A percentile compares a stretch with the other conserved stretches of the same genome.
These are phyloP conservation scores for Apiospora marii DNA, from an alignment of 2,329 filamentous ascomycete species.

Conservation along the genomic window DNA sequence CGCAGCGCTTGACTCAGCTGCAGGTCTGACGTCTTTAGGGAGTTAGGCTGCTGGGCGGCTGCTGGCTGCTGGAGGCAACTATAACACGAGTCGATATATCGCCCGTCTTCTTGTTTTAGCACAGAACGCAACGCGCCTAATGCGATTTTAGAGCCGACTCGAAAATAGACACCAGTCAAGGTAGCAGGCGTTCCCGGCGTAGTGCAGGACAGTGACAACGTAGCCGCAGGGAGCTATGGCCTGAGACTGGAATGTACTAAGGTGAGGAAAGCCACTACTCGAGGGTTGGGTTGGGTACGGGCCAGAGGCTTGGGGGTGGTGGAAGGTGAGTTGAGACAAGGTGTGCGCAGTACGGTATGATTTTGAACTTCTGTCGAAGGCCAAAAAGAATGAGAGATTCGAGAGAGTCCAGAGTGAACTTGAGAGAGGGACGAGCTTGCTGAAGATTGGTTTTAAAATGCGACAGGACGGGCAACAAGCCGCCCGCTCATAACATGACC, in stretches of 20 bases:
- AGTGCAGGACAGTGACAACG: not conserved
- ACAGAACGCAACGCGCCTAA: constrained; percentile 13
- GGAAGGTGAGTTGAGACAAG: constrained; percentile 8
- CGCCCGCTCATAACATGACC: constrained; percentile 5
- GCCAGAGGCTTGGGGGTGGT: not conserved
- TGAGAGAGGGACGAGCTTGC: constrained; percentile 22
- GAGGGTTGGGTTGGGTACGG: not conserved
- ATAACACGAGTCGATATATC: constrained; percentile 21
- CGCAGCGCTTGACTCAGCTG: constrained; percentile 19
- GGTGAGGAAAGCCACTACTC: constrained; percentile 11
- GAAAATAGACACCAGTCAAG: constrained; percentile 19
- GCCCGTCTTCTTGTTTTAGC: not conserved
- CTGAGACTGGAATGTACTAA: constrained; percentile 5
- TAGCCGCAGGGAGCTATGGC: constrained; percentile 10
- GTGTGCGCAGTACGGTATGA: not conserved
- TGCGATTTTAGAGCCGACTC: constrained; percentile 21
- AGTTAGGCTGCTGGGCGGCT: not conserved
- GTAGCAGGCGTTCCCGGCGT: not conserved
- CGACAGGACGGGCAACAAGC: constrained; percentile 8
- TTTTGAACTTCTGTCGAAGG: not conserved
- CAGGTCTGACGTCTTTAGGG: constrained; percentile 20
- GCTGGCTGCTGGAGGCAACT: constrained; percentile 4
- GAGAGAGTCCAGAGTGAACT: constrained; percentile 12
- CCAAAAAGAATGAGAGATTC: constrained; percentile 5
- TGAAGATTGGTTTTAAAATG: constrained; percentile 20